Evolutionary conservation across 371 early-diverging fungal species (phyloP).

Genomic region (Apophysomyces trapeziformis): DNA sequence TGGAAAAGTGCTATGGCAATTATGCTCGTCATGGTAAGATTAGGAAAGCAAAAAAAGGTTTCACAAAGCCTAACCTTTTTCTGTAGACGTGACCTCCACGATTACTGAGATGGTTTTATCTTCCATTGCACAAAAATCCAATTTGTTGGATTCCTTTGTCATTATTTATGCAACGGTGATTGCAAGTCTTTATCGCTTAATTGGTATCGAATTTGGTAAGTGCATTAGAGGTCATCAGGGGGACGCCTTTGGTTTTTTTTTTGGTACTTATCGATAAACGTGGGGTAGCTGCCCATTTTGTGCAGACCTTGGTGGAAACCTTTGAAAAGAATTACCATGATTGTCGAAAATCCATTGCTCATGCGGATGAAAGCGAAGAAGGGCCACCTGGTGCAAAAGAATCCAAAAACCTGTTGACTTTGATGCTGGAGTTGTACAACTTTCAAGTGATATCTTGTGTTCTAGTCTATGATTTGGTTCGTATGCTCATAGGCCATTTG

Average conservation of each 20-base stretch:
- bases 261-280: background rate
- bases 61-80: background rate
- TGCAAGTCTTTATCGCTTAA: slow-evolving; percentile 76
- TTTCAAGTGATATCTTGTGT: slow-evolving; percentile 86
- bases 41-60: background rate
- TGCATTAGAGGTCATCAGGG: background rate
- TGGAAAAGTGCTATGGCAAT: slow-evolving; percentile 80
- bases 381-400: slow-evolving; percentile 62
- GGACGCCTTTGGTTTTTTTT: background rate
- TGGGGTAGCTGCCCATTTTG: slow-evolving; percentile 78
- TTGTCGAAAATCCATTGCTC: slow-evolving; percentile 32
- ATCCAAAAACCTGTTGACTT: slow-evolving; percentile 78
- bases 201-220: slow-evolving; percentile 87
- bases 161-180: slow-evolving; percentile 87
- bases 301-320: slow-evolving; percentile 82
- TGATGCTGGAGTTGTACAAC: slow-evolving; percentile 88
- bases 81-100: slow-evolving; percentile 82
- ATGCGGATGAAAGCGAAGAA: slow-evolving; percentile 48
- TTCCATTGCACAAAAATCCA: slow-evolving; percentile 78
- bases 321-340: slow-evolving; percentile 65
- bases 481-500: slow-evolving; percentile 66
- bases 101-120: slow-evolving; percentile 76
- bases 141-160: slow-evolving; percentile 89
- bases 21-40: slow-evolving; percentile 79
- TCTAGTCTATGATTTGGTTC: slow-evolving; percentile 86